phyloP scores from a whole-genome alignment of 1,284 basidiomycete genomes.

The Chalciporus sp. region DNA sequence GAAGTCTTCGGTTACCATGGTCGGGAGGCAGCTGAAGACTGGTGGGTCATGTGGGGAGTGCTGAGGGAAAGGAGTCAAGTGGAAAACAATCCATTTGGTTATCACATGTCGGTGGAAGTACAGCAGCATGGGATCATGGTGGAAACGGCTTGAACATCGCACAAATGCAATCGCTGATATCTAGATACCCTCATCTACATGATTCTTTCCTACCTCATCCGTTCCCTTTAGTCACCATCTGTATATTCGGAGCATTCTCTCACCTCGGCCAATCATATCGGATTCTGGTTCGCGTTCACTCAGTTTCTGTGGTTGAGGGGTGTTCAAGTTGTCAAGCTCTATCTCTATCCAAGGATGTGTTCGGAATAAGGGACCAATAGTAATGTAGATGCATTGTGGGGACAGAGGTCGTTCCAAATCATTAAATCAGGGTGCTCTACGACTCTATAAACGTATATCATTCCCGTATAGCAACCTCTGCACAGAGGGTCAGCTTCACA shows the following conservation, averaged over 20 bases:
- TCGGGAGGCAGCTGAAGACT: slow-evolving; percentile 46
- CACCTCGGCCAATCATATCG: neutral
- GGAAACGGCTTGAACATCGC: slow-evolving; percentile 6
- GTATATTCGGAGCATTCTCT: neutral
- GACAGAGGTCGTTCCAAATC: neutral
- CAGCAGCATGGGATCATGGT: neutral
- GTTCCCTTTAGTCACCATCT: neutral
- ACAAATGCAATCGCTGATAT: slow-evolving; percentile 3
- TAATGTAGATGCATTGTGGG: slow-evolving; percentile 20
- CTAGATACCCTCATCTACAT: neutral
- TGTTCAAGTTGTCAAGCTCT: neutral
- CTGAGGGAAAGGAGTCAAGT: slow-evolving; percentile 37
- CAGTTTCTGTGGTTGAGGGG: neutral
- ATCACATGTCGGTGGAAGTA: slow-evolving; percentile 4
- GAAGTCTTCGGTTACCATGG: slow-evolving; percentile 49
- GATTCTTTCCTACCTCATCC: neutral
- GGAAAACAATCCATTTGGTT: slow-evolving; percentile 8
- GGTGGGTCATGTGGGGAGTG: slow-evolving; percentile 49
- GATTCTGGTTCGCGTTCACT: neutral
- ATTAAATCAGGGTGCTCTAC: slow-evolving; percentile 7
- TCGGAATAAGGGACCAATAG: slow-evolving; percentile 7
- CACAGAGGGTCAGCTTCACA: slow-evolving; percentile 20
- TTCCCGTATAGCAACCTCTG: slow-evolving; percentile 70
- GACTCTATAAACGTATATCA: slow-evolving; percentile 24
- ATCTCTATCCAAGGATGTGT: neutral